Percentiles rank a stretch among this genome's conserved stretches.
Conservation (phyloP, 2,329 filamentous ascomycete species). For the Cryoendolithus antarcticus region DNA sequence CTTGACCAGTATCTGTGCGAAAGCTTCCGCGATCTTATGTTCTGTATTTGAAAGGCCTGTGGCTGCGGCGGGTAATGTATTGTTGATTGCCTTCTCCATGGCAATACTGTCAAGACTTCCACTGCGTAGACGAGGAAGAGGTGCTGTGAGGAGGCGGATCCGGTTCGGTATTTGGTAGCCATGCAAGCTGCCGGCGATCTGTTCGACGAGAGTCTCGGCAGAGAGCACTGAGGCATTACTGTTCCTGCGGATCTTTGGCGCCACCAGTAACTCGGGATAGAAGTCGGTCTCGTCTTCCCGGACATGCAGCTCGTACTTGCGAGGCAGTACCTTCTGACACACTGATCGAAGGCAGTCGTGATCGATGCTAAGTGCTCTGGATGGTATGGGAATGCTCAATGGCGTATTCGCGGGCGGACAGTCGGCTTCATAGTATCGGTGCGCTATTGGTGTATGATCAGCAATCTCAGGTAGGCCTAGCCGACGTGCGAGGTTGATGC, state of each 20-base stretch:
- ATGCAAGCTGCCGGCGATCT: constrained; percentile 13
- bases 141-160: constrained; percentile 15
- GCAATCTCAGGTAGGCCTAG: constrained; percentile 33
- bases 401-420: constrained; percentile 39
- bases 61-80: constrained; percentile 1
- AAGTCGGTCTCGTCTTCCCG: constrained; percentile 16
- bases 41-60: constrained; percentile 19
- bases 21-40: constrained; percentile 31
- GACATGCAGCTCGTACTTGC: constrained; percentile 15
- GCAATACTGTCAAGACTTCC: constrained; percentile 14
- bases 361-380: constrained; percentile 7
- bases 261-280: constrained; percentile 24
- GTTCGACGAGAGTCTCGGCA: constrained; percentile 7
- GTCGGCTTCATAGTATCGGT: constrained; percentile 38
- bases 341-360: constrained; percentile 9
- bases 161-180: constrained; percentile 19
- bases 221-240: background rate
- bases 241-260: constrained; percentile 9
- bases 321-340: constrained; percentile 9
- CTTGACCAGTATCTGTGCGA: constrained; percentile 34
- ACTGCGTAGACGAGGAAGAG: constrained; percentile 14
- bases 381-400: constrained; percentile 30
- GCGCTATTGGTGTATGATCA: constrained; percentile 32
- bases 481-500: constrained; percentile 40
- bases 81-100: constrained; percentile 7